A percentile compares a stretch with the other conserved stretches of the same genome.
These are phyloP conservation scores for Nannochloropsis oceanica DNA, from an alignment of 108 stramenopile species.

Conservation along the genomic window DNA sequence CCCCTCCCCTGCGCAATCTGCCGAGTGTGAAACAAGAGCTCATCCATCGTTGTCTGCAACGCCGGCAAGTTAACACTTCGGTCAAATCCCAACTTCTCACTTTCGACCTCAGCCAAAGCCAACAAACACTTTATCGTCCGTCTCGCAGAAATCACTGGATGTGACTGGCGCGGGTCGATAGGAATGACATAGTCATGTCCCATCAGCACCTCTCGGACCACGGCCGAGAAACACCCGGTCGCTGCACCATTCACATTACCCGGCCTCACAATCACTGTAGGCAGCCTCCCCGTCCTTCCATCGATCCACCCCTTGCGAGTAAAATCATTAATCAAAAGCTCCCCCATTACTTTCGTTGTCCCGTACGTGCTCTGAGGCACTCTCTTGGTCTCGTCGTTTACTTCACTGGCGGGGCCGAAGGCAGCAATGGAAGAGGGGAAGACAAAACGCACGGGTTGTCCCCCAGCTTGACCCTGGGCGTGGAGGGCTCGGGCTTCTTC, in stretches of 20 bases:
- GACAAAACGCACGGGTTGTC: conserved; percentile 14
- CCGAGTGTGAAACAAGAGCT: neutral
- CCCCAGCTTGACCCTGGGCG: conserved; percentile 1
- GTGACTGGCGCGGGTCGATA: neutral
- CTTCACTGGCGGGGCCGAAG: conserved; percentile 7
- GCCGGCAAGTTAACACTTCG: neutral
- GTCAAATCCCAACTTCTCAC: neutral
- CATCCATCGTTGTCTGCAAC: neutral
- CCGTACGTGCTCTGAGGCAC: conserved; percentile 18
- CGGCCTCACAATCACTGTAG: conserved; percentile 19
- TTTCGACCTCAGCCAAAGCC: neutral
- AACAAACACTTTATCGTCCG: neutral
- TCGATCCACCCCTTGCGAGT: conserved; percentile 21
- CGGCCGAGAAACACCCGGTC: conserved; percentile 25
- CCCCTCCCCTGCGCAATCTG: neutral
- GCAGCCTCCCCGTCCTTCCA: conserved; percentile 14
- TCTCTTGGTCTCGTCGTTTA: conserved; percentile 12
- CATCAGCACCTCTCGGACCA: conserved; percentile 7
- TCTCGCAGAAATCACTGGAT: neutral
- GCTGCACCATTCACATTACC: conserved; percentile 17
- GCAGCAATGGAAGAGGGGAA: conserved; percentile 27
- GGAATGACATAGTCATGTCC: neutral
- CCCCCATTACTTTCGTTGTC: conserved; percentile 21
- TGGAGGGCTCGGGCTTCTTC: conserved; percentile 5
- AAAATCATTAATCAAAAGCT: conserved; percentile 23